These are phyloP conservation scores for Clausena lansium DNA, from an alignment of 345 rosid species.

Conservation along the genomic window DNA sequence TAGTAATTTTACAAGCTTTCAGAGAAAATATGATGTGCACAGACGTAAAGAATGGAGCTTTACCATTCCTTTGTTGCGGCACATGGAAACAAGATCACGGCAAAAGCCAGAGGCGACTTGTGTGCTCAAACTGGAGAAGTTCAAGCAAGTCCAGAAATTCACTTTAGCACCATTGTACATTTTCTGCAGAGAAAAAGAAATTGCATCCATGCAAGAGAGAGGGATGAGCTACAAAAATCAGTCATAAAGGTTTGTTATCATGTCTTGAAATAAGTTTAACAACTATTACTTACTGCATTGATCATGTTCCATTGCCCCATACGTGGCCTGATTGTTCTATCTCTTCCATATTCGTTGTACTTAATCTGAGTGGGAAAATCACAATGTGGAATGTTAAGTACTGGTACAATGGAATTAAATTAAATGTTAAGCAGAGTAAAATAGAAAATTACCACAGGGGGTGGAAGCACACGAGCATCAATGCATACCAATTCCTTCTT, in stretches of 20 bases:
- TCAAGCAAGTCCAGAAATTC: constrained; percentile 58
- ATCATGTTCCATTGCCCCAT: constrained; percentile 82
- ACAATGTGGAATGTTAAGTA: neutral
- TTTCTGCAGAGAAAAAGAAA: constrained; percentile 42
- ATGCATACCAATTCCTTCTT: constrained; percentile 30
- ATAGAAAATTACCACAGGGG: constrained; percentile 49
- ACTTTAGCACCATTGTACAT: constrained; percentile 67
- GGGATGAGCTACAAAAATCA: neutral
- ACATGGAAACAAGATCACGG: constrained; percentile 47
- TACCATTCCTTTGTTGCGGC: constrained; percentile 74
- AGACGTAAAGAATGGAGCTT: neutral
- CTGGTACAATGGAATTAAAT: neutral
- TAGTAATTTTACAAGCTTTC: neutral
- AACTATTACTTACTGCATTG: constrained; percentile 39
- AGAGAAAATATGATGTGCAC: neutral
- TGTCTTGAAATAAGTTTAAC: neutral
- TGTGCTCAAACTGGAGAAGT: constrained; percentile 36
- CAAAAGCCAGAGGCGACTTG: constrained; percentile 42
- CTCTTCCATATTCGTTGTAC: constrained; percentile 54
- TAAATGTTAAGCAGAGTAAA: neutral
- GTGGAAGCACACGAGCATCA: constrained; percentile 62
- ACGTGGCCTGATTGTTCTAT: constrained; percentile 42
- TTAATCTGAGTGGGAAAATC: constrained; percentile 45
- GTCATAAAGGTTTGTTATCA: neutral
- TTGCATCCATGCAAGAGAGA: neutral